Conservation (phyloP, 371 early-diverging fungal genomes). For the Quaeritorhiza haematococci region DNA sequence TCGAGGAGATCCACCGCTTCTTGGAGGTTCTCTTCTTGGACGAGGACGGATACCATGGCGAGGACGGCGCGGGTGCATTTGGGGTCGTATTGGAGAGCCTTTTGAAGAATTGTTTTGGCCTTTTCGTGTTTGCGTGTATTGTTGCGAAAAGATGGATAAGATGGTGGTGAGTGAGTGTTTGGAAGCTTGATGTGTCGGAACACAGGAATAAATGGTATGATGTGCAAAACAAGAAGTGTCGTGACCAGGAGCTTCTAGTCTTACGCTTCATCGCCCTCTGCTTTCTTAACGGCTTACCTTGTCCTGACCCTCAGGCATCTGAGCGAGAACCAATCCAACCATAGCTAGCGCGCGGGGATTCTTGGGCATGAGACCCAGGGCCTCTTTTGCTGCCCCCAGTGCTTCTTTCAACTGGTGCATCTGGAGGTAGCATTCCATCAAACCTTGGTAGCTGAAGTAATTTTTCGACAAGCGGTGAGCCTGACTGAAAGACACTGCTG, state of each 20-base stretch:
- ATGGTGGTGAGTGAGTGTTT: too few species aligned
- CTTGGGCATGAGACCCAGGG: conserved; percentile 5
- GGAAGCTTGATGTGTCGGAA: too few species aligned
- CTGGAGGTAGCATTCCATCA: conserved; percentile 10
- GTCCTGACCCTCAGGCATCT: conserved; percentile 3
- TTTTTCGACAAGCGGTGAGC: conserved; percentile 2
- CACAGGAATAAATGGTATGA: neutral
- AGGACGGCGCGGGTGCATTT: too few species aligned
- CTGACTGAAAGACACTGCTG: conserved; percentile 2
- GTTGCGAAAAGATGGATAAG: too few species aligned
- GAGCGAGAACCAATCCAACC: conserved; percentile 12
- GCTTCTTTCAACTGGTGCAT: conserved; percentile 12
- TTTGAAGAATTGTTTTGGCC: too few species aligned
- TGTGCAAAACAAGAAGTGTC: conserved; percentile 19
- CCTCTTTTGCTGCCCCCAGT: conserved; percentile 7
- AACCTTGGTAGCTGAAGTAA: conserved; percentile 9
- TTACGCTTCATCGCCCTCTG: conserved; percentile 3
- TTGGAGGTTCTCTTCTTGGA: conserved; percentile 1
- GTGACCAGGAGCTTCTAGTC: conserved; percentile 6
- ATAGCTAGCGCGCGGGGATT: conserved; percentile 14
- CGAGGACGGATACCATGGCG: conserved; percentile 8
- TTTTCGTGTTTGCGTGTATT: too few species aligned
- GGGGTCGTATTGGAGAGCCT: neutral
- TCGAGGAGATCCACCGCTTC: conserved; percentile 8
- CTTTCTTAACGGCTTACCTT: conserved; percentile 2